These are phyloP conservation scores for Alternaria metachromatica DNA, from an alignment of 2,329 filamentous ascomycete genomes.

Conservation along the genomic window DNA sequence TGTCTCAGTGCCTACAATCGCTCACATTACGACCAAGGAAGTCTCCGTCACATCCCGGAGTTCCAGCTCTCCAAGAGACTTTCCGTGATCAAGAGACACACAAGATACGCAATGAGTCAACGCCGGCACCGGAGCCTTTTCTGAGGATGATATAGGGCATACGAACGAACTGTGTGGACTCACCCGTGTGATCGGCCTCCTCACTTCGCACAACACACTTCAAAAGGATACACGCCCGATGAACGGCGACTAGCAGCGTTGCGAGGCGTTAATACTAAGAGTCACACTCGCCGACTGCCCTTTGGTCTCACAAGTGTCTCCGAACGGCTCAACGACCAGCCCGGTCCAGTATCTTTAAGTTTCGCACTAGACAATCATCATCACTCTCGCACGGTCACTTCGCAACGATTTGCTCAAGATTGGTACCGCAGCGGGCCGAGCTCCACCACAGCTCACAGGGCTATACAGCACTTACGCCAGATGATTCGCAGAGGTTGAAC, in stretches of 20 bases:
- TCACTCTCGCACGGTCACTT: slow-evolving; percentile 11
- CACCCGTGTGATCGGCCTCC: slow-evolving; percentile 1
- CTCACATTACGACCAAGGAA: neutral
- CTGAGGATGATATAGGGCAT: neutral
- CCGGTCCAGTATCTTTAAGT: neutral
- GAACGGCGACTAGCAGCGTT: neutral
- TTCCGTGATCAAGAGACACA: neutral
- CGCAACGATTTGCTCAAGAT: slow-evolving; percentile 16
- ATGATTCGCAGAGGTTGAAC: slow-evolving; percentile 35
- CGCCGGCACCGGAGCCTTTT: neutral
- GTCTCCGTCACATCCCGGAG: neutral
- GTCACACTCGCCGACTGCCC: neutral
- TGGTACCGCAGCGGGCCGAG: slow-evolving; percentile 28
- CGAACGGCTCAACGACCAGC: slow-evolving; percentile 8
- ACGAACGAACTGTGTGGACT: neutral
- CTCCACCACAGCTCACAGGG: slow-evolving; percentile 29
- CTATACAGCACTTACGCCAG: slow-evolving; percentile 9
- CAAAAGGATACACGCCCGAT: slow-evolving; percentile 18
- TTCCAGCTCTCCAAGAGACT: neutral
- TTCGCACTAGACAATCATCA: slow-evolving; percentile 9
- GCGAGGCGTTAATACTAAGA: neutral
- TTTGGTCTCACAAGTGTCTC: slow-evolving; percentile 6
- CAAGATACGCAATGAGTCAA: neutral
- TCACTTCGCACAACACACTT: slow-evolving; percentile 17
- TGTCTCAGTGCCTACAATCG: neutral